A percentile compares a stretch with the other conserved stretches of the same genome.
Evolutionary conservation across 2,329 filamentous ascomycete genomes (phyloP).

Genomic region (Stachybotrys echinatus): DNA sequence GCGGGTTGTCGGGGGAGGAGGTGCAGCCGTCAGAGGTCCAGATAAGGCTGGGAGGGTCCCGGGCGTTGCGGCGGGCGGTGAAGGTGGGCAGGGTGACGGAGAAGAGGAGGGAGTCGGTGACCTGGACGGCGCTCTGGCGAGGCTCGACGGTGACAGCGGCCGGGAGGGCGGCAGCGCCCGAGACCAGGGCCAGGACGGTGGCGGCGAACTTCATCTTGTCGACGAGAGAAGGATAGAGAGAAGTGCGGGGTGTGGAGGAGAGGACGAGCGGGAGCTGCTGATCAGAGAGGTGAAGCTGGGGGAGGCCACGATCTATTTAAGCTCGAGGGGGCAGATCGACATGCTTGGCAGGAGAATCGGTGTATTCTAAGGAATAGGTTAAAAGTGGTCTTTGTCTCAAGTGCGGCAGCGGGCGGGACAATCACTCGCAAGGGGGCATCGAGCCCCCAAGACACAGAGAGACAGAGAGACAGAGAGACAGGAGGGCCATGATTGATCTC

Average conservation of each 20-base stretch:
- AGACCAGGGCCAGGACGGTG: slow-evolving; percentile 8
- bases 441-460: no score
- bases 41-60: slow-evolving; percentile 30
- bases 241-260: neutral
- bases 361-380: no score
- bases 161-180: slow-evolving; percentile 6
- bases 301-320: neutral
- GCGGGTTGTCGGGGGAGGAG: slow-evolving; percentile 35
- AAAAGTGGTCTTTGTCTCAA: no score
- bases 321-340: neutral
- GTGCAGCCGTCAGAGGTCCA: slow-evolving; percentile 39
- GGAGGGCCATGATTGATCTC: no score
- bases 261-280: neutral
- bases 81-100: slow-evolving; percentile 35
- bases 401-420: no score
- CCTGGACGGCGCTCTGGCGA: slow-evolving; percentile 16
- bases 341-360: neutral
- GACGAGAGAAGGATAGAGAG: neutral
- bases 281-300: neutral
- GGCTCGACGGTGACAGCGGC: slow-evolving; percentile 3
- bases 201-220: slow-evolving; percentile 16
- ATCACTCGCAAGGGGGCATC: no score
- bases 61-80: slow-evolving; percentile 29
- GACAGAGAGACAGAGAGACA: no score
- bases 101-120: slow-evolving; percentile 45